Evolutionary conservation across 2,329 filamentous ascomycete species (phyloP).

Genomic region (Leptographium wingfieldii): DNA sequence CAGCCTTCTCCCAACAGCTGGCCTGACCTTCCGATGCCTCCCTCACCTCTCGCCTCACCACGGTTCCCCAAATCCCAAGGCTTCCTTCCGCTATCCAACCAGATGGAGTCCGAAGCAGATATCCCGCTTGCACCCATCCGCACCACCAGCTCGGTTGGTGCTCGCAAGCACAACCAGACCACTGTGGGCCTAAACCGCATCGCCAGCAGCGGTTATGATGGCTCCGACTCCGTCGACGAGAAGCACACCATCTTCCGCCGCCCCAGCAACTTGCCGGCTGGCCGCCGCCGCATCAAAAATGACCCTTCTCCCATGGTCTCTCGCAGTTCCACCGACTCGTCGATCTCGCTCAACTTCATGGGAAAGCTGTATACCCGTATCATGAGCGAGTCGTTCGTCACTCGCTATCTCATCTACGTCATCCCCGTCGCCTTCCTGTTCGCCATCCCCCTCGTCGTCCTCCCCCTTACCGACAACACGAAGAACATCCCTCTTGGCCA

Average conservation of each 20-base stretch:
- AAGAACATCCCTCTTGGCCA: conserved; percentile 16
- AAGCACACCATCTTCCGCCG: conserved; percentile 31
- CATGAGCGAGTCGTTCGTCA: conserved; percentile 48
- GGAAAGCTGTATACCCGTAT: conserved; percentile 54
- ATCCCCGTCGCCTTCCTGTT: conserved; percentile 49
- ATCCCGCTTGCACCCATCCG: conserved; percentile 45
- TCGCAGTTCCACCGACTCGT: conserved; percentile 31
- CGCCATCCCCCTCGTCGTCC: conserved; percentile 47
- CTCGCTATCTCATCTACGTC: conserved; percentile 56
- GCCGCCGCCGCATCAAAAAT: conserved; percentile 36
- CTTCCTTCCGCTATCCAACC: conserved; percentile 12
- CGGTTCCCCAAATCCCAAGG: conserved; percentile 13
- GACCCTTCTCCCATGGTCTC: conserved; percentile 20
- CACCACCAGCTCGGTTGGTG: conserved; percentile 41
- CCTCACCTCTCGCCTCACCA: conserved; percentile 11
- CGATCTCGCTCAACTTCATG: conserved; percentile 49
- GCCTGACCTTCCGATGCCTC: conserved; percentile 3
- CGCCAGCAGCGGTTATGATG: conserved; percentile 8
- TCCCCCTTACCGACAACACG: conserved; percentile 30
- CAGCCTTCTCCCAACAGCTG: not conserved
- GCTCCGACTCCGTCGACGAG: conserved; percentile 22
- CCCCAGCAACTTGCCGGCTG: conserved; percentile 21
- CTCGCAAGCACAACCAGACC: conserved; percentile 22
- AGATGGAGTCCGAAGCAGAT: conserved; percentile 22
- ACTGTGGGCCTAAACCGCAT: conserved; percentile 13